These are phyloP conservation scores for Pseudopediastrum boryanum DNA, from an alignment of 139 green algal species.

Conservation along the genomic window DNA sequence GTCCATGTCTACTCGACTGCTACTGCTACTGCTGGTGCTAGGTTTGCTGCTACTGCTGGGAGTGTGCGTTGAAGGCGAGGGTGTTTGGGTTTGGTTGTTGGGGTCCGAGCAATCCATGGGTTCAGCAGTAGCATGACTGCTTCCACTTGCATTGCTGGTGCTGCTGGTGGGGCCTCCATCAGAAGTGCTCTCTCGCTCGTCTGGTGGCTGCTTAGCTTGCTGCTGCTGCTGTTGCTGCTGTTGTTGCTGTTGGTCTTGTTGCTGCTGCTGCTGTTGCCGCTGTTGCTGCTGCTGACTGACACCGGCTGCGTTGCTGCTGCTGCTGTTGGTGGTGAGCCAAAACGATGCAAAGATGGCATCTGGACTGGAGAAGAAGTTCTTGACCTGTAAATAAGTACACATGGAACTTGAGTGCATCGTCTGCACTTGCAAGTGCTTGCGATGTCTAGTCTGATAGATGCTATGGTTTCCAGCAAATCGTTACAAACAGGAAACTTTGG, in stretches of 20 bases:
- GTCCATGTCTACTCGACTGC: too few species aligned
- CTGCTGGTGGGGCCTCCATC: background rate
- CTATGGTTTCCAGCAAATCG: too few species aligned
- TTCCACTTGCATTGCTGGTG: background rate
- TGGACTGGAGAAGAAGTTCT: slow-evolving; percentile 43
- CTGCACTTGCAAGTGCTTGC: too few species aligned
- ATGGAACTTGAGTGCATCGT: background rate
- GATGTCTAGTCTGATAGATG: too few species aligned
- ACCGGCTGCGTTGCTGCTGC: background rate
- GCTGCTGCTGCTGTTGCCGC: too few species aligned
- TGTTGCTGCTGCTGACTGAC: slow-evolving; percentile 24
- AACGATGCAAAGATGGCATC: slow-evolving; percentile 50
- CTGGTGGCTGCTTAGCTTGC: slow-evolving; percentile 6
- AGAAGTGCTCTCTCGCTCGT: slow-evolving; percentile 6
- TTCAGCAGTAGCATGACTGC: too few species aligned
- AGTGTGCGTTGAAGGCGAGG: background rate
- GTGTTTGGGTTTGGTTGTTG: too few species aligned
- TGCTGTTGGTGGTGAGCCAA: slow-evolving; percentile 17
- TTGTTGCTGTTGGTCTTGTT: background rate
- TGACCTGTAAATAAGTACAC: slow-evolving; percentile 35
- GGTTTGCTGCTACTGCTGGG: background rate
- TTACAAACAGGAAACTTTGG: too few species aligned
- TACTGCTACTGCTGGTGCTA: slow-evolving; percentile 23
- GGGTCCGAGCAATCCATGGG: too few species aligned
- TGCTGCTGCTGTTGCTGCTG: slow-evolving; percentile 9